Base-by-base conservation (phyloP, 1,139 yeast species). In the Wickerhamiella infanticola region DNA sequence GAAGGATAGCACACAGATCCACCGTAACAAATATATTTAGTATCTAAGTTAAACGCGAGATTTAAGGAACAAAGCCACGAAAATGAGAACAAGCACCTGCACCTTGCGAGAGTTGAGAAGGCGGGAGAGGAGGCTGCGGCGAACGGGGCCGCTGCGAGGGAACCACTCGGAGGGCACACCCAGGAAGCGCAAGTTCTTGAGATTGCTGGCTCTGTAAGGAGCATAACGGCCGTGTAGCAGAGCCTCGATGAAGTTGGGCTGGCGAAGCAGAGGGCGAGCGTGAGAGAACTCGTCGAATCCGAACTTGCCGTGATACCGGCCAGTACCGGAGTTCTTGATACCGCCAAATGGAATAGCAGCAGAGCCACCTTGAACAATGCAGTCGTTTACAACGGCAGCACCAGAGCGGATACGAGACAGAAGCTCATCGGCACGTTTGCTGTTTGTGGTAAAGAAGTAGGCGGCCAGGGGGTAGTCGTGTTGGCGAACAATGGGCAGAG, bases 281-380 rank as follows among this genome's bases (percentile, higher is more conserved):
- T 85, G 95, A 3, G 88, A 73, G 58, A 88, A 88, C 13, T 81
- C 68, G 48, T 75, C 71, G 65, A 79, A 80, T 0, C 94, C 83
- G 59, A 66, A 71, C 50, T 64, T 65, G 4, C 96, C 95, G 58
- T 88, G 96, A 64, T 86, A 86, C 4, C 59, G 53, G 33, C 78
- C 73, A 47, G 68, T 65, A 0, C 98, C 98, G 0, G 95, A 83
- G 31, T 64, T 62, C 23, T 97, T 96, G 49, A 86, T 65, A 37
- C 98, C 98, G 39, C 97, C 97, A 64, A 90, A 88, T 31, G 97
- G 97, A 5, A 85, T 75, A 48, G 72, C 71, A n/a, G 70, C 54
- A 48, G 83, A 69, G 0, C 75, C 88, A 40, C 75, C 86, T 51
- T 86, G 95, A 57, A 84, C 53, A 47, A 85, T 49, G 1, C 79